Evolutionary conservation across 2,329 filamentous ascomycete species (phyloP).

Genomic region (Cercospora zeina): DNA sequence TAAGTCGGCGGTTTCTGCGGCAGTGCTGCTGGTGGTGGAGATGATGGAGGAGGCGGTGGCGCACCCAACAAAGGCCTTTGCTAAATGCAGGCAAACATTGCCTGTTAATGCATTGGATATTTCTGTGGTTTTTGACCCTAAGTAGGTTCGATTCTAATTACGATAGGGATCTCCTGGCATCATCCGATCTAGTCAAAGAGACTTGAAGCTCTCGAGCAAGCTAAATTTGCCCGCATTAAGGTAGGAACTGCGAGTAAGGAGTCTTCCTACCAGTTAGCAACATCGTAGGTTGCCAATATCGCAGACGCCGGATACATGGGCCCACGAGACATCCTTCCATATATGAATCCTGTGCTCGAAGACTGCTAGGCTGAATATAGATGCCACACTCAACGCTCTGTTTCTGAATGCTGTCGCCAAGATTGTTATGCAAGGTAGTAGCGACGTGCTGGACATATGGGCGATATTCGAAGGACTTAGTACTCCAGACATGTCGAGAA

Average conservation of each 20-base stretch:
- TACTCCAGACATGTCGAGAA: not conserved
- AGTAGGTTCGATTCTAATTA: too few relatives aligned
- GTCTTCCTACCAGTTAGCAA: not conserved
- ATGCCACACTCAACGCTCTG: not conserved
- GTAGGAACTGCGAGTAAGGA: not conserved
- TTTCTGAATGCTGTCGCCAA: constrained; percentile 1
- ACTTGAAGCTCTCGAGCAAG: not conserved
- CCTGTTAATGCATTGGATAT: too few relatives aligned
- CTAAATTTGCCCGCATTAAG: not conserved
- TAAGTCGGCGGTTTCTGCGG: too few relatives aligned
- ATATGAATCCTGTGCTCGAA: not conserved
- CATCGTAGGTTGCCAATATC: not conserved
- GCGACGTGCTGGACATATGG: not conserved
- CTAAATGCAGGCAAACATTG: too few relatives aligned
- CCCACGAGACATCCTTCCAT: not conserved
- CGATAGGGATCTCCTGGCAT: too few relatives aligned
- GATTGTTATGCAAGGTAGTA: not conserved
- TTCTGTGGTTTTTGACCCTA: too few relatives aligned
- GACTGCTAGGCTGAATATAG: not conserved
- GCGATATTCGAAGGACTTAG: not conserved
- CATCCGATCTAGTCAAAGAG: too few relatives aligned
- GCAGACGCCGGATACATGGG: not conserved
- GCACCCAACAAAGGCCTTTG: too few relatives aligned
- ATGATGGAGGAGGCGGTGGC: too few relatives aligned
- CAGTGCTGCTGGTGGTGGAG: too few relatives aligned